Evolutionary conservation across 345 rosid species (phyloP), one percentile per base, ranked within the genome.

Genomic region (Arabis hirsuta): DNA sequence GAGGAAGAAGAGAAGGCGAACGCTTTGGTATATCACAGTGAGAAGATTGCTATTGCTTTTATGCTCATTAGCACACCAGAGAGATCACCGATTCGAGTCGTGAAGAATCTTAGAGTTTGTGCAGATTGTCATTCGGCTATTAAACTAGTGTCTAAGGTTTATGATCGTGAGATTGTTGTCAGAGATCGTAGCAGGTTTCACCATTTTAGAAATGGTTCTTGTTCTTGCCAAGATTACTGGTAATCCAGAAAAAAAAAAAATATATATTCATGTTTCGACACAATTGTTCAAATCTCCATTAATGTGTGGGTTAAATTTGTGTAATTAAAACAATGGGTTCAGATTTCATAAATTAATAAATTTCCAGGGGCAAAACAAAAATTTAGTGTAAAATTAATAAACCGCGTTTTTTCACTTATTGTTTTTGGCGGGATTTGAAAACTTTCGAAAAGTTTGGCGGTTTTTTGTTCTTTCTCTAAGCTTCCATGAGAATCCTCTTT

Each of bases 101-200:
- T 85, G 41, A 90, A 92, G 84, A 92, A 92, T 81, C 81, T 92
- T 71, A 87, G 96, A 77, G 83, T 92, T 10, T 92, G 96, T 56
- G 85, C 76, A 10, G 98, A 92, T 83, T 92, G 98, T 65, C 98
- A 92, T 80, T 45, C 73, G 32, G 93, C 86, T 13, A 88, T 92
- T 48, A 90, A 86, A 60, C 88, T 92, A 20, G 69, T 87, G n/a
- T 90, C 98, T 0, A 86, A 83, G 69, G 84, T 88, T 70, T 88
- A 79, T 39, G 29, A 39, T 11, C 56, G 91, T 71, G 88, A 88
- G 87, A 84, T 92, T 68, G 74, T 86, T 56, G 89, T 92, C 5
- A 86, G 97, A 75, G 96, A 90, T 69, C 76, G 81, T n/a, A 92
- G 97, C 42, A 70, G 93, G 61, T 92, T 88, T 85, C 96, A 92